Percentiles rank a stretch among this genome's conserved stretches.
Conservation (phyloP, 257 asterid genomes). For the Solanum neorickii region DNA sequence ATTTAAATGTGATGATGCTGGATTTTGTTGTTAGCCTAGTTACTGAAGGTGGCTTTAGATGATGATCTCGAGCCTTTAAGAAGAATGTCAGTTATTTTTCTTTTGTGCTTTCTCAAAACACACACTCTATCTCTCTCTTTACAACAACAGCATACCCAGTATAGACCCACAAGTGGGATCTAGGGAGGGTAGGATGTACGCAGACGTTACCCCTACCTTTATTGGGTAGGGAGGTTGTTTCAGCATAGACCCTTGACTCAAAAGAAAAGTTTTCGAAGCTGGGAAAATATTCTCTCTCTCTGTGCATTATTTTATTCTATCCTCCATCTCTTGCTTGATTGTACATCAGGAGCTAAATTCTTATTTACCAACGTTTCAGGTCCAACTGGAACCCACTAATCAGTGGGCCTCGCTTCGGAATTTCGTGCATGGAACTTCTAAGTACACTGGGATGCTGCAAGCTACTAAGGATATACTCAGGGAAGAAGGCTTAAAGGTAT, state of each 20-base stretch:
- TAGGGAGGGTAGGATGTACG: neutral
- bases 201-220: neutral
- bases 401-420: slow-evolving; percentile 60
- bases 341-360: neutral
- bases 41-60: neutral
- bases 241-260: neutral
- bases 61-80: neutral
- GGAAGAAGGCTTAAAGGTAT: slow-evolving; percentile 91
- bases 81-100: neutral
- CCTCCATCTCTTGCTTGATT: neutral
- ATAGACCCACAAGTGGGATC: neutral
- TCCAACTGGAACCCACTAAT: slow-evolving; percentile 86
- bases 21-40: neutral
- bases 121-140: neutral
- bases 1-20: neutral
- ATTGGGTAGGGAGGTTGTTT: neutral
- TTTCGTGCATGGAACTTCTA: slow-evolving; percentile 38
- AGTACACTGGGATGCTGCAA: slow-evolving; percentile 86
- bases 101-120: neutral
- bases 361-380: slow-evolving; percentile 25
- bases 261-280: neutral
- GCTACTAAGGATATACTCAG: slow-evolving; percentile 77
- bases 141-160: neutral
- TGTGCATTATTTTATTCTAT: neutral
- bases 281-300: neutral